Conservation (phyloP, 306 rosid species). For the Cicer cuneatum region DNA sequence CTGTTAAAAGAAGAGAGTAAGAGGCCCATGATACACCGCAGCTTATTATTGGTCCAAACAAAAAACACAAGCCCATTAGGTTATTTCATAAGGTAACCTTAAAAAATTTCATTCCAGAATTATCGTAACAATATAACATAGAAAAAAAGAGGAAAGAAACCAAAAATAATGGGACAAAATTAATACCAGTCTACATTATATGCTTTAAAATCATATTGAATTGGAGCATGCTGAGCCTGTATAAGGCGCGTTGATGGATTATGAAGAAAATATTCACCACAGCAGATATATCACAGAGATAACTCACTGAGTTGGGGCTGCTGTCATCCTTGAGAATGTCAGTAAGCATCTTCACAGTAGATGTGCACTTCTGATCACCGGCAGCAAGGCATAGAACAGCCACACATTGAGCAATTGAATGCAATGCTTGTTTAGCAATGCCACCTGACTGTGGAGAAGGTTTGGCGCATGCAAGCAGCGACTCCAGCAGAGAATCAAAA, state of each 20-base stretch:
- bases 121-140: neutral
- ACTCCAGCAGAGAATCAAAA: conserved; percentile 87
- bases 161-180: conserved; percentile 18
- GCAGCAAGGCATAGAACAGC: conserved; percentile 99
- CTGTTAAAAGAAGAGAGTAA: no score
- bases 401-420: conserved; percentile 95
- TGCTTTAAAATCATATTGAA: conserved; percentile 28
- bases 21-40: no score
- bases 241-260: conserved; percentile 14
- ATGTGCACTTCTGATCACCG: conserved; percentile 84
- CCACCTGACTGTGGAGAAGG: conserved; percentile 97
- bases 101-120: no score
- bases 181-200: conserved; percentile 21
- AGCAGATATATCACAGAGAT: neutral
- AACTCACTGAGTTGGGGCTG: conserved; percentile 79
- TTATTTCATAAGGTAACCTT: no score
- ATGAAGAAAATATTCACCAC: conserved; percentile 28
- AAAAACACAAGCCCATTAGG: no score
- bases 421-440: conserved; percentile 96
- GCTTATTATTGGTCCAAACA: no score
- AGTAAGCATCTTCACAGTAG: conserved; percentile 93
- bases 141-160: conserved; percentile 13
- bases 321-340: conserved; percentile 84
- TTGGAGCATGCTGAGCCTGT: neutral
- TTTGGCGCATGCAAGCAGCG: conserved; percentile 89